These are phyloP conservation scores for Rickenella mellea DNA, from an alignment of 768 basidiomycete genomes.

Conservation along the genomic window DNA sequence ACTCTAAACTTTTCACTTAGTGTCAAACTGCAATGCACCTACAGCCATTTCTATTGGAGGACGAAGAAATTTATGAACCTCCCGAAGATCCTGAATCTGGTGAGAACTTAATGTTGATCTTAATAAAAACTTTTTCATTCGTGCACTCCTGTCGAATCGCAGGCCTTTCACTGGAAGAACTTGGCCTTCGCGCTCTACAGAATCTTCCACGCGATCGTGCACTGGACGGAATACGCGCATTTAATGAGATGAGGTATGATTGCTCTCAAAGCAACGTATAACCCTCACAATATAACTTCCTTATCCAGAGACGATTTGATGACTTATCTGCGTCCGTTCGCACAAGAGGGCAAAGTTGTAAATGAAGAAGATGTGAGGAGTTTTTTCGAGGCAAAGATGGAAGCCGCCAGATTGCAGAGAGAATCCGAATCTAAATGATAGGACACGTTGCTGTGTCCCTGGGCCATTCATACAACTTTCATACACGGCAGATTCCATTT, in stretches of 20 bases:
- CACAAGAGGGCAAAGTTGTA: conserved; percentile 66
- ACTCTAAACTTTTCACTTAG: conserved; percentile 21
- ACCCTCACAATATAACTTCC: background rate
- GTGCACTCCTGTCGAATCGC: background rate
- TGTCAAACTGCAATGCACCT: conserved; percentile 47
- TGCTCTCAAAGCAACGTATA: background rate
- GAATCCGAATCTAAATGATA: too few relatives aligned
- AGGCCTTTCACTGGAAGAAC: conserved; percentile 76
- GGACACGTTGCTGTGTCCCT: too few relatives aligned
- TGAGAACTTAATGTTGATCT: conserved; percentile 13
- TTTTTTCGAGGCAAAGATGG: conserved; percentile 43
- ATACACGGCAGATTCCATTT: too few relatives aligned
- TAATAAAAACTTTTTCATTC: too few relatives aligned
- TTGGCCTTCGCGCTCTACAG: conserved; percentile 70
- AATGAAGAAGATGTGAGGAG: conserved; percentile 58
- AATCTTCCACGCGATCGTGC: conserved; percentile 71
- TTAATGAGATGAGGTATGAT: conserved; percentile 70
- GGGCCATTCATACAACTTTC: too few relatives aligned
- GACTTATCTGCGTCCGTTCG: conserved; percentile 69
- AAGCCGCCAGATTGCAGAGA: too few relatives aligned
- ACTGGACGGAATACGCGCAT: conserved; percentile 76
- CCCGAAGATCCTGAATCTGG: conserved; percentile 84
- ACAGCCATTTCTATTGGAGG: conserved; percentile 55
- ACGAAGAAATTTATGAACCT: conserved; percentile 79
- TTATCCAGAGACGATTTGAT: conserved; percentile 55